Evolutionary conservation across 352 stramenopile species (phyloP).

Genomic region (Phytophthora meadii): DNA sequence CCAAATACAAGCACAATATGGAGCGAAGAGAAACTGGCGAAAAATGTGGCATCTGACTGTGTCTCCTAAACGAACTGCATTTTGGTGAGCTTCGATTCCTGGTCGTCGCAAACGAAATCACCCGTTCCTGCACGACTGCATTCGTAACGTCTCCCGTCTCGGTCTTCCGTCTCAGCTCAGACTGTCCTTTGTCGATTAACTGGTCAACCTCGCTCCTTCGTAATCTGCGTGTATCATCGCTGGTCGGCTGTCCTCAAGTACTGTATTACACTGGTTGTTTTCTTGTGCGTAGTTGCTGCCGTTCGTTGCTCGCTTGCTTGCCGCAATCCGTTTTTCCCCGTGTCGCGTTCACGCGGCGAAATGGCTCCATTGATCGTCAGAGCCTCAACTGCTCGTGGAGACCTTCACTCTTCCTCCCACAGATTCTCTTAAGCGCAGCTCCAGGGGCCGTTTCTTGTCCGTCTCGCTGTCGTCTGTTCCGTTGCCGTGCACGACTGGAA

Average conservation of each 20-base stretch:
- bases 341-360: conserved; percentile 41
- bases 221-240: conserved; percentile 17
- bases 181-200: conserved; percentile 17
- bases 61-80: conserved; percentile 10
- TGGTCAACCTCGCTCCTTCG: conserved; percentile 16
- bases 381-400: not conserved
- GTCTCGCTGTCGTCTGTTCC: conserved; percentile 37
- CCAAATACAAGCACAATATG: no score
- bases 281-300: conserved; percentile 29
- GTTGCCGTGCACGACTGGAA: conserved; percentile 22
- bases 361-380: conserved; percentile 31
- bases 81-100: conserved; percentile 9
- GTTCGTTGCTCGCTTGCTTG: conserved; percentile 23
- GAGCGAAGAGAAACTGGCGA: not conserved
- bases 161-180: conserved; percentile 26
- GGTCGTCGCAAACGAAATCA: conserved; percentile 39
- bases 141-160: conserved; percentile 34
- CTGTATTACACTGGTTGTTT: conserved; percentile 34
- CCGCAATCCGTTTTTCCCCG: conserved; percentile 30
- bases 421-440: conserved; percentile 9
- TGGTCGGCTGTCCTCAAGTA: conserved; percentile 27
- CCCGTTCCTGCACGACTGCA: conserved; percentile 14
- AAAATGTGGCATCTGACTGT: conserved; percentile 14
- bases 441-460: conserved; percentile 38
- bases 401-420: conserved; percentile 24